Evolutionary conservation across 2,329 filamentous ascomycete genomes (phyloP).

Genomic region (Akanthomyces uredinophilus): DNA sequence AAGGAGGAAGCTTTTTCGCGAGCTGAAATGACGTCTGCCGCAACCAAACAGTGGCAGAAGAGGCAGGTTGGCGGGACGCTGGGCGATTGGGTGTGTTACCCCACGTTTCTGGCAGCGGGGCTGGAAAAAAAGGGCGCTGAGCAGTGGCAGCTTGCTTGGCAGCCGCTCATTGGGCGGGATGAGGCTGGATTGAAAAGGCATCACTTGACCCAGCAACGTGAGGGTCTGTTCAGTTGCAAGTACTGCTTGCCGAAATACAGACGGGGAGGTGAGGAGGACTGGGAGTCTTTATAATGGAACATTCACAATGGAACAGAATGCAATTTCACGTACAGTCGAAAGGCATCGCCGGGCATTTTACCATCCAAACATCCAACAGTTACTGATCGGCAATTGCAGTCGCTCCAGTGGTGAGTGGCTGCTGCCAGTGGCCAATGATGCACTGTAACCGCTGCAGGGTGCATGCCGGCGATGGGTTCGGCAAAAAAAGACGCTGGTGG

Average conservation of each 20-base stretch:
- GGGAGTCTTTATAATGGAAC: too few relatives aligned
- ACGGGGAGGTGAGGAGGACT: too few relatives aligned
- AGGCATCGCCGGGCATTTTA: too few relatives aligned
- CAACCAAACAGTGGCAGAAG: background rate
- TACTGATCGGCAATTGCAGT: background rate
- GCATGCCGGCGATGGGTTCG: background rate
- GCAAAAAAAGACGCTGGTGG: too few relatives aligned
- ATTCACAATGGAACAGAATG: too few relatives aligned
- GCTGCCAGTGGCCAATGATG: background rate
- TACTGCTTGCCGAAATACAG: too few relatives aligned
- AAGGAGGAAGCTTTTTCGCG: background rate
- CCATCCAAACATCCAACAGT: too few relatives aligned
- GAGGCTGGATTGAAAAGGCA: background rate
- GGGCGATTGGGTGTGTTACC: background rate
- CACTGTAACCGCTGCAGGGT: background rate
- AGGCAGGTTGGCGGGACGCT: too few relatives aligned
- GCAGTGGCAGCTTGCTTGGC: background rate
- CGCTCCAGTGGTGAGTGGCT: background rate
- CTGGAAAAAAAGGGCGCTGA: background rate
- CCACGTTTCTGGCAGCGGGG: slow-evolving; percentile 6
- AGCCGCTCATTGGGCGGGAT: background rate
- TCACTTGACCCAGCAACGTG: background rate
- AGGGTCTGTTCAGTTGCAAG: background rate
- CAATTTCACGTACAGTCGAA: too few relatives aligned
- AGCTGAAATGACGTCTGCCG: slow-evolving; percentile 11